Base-by-base conservation (phyloP, 495 filamentous ascomycete genomes). In the Amniculicola lignicola region DNA sequence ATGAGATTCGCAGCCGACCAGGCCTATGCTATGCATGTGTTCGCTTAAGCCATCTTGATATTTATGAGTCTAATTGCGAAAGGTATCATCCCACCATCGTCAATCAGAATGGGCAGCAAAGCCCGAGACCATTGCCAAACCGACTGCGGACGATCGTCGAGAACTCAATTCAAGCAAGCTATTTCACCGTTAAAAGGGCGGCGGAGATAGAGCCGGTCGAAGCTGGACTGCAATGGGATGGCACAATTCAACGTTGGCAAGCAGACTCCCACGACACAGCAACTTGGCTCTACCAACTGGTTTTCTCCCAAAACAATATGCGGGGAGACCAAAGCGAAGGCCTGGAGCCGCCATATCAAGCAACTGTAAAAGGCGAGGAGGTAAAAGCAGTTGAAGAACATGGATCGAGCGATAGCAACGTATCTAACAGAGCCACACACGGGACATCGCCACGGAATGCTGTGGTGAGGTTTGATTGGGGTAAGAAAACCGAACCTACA, bases 61-160 rank as follows among this genome's bases (percentile, higher is more conserved):
- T n/a, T n/a, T n/a, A n/a, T n/a, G n/a, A n/a, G n/a, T n/a, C n/a
- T n/a, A n/a, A n/a, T n/a, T n/a, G n/a, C n/a, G n/a, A n/a, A n/a
- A n/a, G n/a, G n/a, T n/a, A n/a, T n/a, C n/a, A n/a, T n/a, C n/a
- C n/a, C n/a, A 25, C 16, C 10, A 10, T 22, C 21, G 10, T 23
- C 16, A 44, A 25, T 10, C 37, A 44, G 18, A 22, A 7, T 6
- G 18, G 10, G 21, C 41, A 44, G 15, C 41, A 44, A 25, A 7
- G 6, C 37, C 37, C 37, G 15, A 18, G 6, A 40, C 18, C 7
- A 16, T 22, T 22, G 11, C 24, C 24, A 4, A 48, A 48, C 21
- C 44, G 44, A 31, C 33, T 48, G 29, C 44, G 44, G 4, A 48
- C n/a, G 14, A 18, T 48, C 4, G 44, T 21, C n/a, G 44, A 48